Evolutionary conservation across 2,329 filamentous ascomycete genomes (phyloP).

Genomic region (Fusarium pseudograminearum): DNA sequence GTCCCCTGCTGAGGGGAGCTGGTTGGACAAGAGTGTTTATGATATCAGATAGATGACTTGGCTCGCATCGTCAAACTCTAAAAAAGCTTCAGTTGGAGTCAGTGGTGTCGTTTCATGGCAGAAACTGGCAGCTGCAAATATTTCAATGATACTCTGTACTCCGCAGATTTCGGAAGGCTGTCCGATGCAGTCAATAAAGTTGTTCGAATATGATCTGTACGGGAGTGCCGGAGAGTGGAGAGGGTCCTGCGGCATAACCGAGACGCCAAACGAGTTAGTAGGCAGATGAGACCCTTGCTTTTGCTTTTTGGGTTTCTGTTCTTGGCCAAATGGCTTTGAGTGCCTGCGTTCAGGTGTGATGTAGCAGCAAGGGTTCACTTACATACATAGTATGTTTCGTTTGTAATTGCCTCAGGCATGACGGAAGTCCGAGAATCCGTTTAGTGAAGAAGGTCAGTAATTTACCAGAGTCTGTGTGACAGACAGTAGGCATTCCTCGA

Average conservation of each 20-base stretch:
- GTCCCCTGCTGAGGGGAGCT: not conserved
- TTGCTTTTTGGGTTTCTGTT: not conserved
- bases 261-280: constrained; percentile 25
- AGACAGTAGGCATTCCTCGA: not conserved
- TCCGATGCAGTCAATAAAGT: not conserved
- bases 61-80: not conserved
- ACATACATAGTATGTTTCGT: not conserved
- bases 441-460: constrained; percentile 2
- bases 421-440: not conserved
- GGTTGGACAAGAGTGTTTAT: not conserved
- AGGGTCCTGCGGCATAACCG: constrained; percentile 29
- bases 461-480: not conserved
- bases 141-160: not conserved
- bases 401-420: constrained; percentile 11
- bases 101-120: not conserved
- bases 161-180: not conserved
- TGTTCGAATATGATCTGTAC: not conserved
- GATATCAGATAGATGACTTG: constrained; percentile 2
- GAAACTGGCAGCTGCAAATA: constrained; percentile 2
- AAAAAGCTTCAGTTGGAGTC: constrained; percentile 12
- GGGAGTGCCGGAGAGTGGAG: constrained; percentile 35
- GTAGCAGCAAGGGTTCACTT: constrained; percentile 18
- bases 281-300: constrained; percentile 17
- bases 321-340: constrained; percentile 9
- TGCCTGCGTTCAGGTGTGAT: constrained; percentile 14